Evolutionary conservation across 177 flowering plant genomes (phyloP).

Genomic region (Vitis hybrid): DNA sequence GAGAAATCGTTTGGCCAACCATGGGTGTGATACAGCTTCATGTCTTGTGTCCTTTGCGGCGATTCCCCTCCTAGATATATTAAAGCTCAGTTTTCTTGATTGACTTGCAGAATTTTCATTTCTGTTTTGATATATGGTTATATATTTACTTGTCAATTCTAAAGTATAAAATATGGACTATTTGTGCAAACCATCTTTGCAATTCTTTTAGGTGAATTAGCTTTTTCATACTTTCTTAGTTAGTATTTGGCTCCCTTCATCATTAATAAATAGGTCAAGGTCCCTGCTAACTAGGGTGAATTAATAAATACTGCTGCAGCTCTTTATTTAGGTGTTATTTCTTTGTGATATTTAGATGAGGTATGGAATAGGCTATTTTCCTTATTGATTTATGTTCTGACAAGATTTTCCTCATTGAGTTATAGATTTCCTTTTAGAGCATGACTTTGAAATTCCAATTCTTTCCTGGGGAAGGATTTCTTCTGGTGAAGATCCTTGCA

Average conservation of each 20-base stretch:
- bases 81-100: background rate
- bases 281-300: too few species aligned
- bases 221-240: too few species aligned
- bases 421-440: too few species aligned
- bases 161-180: too few species aligned
- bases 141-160: background rate
- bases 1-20: background rate
- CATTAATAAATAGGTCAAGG: too few species aligned
- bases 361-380: background rate
- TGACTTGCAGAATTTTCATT: background rate
- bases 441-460: too few species aligned
- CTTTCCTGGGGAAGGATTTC: too few species aligned
- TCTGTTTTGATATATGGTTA: background rate
- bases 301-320: background rate
- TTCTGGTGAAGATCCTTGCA: too few species aligned
- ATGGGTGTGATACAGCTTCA: background rate
- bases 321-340: background rate
- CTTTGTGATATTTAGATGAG: background rate
- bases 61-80: background rate
- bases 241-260: too few species aligned
- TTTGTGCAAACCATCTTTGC: too few species aligned
- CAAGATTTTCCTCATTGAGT: too few species aligned
- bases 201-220: too few species aligned
- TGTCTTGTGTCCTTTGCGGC: background rate
- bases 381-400: background rate